These are phyloP conservation scores for Sistotremastrum suecicum DNA, from an alignment of 768 basidiomycete species.

Conservation along the genomic window DNA sequence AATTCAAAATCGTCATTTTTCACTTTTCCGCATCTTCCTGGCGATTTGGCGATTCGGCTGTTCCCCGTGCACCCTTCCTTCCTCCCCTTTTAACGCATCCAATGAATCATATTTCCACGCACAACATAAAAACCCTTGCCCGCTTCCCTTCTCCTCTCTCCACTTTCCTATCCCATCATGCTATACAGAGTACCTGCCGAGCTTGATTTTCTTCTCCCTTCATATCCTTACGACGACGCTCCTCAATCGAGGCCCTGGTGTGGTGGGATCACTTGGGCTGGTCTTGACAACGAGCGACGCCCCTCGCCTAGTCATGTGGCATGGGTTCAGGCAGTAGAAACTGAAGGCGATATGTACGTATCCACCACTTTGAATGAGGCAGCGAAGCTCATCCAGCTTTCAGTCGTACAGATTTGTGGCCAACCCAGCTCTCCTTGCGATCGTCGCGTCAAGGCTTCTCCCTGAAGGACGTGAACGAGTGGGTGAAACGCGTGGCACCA, in stretches of 20 bases:
- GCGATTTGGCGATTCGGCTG: no score
- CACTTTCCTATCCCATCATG: no score
- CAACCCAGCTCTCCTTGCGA: constrained; percentile 28
- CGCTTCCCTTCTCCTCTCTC: no score
- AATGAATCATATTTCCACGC: no score
- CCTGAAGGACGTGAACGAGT: constrained; percentile 35
- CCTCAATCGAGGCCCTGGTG: constrained; percentile 37
- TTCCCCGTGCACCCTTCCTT: no score
- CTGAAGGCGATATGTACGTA: constrained; percentile 57
- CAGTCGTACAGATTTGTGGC: constrained; percentile 45
- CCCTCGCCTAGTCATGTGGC: constrained; percentile 33
- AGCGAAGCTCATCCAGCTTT: neutral
- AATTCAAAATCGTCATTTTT: no score
- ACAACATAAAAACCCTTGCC: no score
- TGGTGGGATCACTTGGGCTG: constrained; percentile 37
- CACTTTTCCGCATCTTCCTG: no score
- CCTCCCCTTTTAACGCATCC: no score
- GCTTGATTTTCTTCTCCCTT: constrained; percentile 7
- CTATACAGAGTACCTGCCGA: no score
- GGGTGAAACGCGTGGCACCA: constrained; percentile 31
- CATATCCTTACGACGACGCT: constrained; percentile 35
- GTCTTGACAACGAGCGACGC: constrained; percentile 32
- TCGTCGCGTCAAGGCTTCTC: constrained; percentile 24
- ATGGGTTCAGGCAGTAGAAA: constrained; percentile 50
- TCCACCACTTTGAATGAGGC: constrained; percentile 2